Conservation (phyloP, 2,329 filamentous ascomycete genomes). For the Trematosphaeria pertusa region DNA sequence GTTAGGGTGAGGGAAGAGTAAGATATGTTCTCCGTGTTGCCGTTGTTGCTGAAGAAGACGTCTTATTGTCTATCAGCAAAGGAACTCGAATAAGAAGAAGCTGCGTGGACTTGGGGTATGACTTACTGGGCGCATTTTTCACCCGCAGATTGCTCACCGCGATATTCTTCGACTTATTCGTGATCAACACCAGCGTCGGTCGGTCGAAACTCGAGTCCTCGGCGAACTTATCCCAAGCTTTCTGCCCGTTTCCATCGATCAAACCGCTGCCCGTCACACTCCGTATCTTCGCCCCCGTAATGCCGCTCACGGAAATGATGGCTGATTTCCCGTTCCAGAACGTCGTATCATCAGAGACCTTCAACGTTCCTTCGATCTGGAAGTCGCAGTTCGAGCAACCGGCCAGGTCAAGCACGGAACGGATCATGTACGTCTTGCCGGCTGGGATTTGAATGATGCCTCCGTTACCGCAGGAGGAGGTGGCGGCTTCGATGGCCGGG, state of each 20-base stretch:
- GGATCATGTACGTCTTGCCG: slow-evolving; percentile 51
- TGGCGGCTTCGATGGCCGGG: slow-evolving; percentile 53
- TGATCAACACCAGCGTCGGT: slow-evolving; percentile 25
- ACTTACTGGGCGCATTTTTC: slow-evolving; percentile 42
- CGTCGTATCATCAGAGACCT: slow-evolving; percentile 13
- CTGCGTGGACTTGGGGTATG: too few relatives aligned
- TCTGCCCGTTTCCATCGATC: slow-evolving; percentile 54
- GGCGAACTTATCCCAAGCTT: slow-evolving; percentile 47
- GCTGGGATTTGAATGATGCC: slow-evolving; percentile 56
- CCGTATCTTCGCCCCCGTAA: slow-evolving; percentile 49
- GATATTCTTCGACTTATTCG: slow-evolving; percentile 44
- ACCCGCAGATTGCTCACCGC: slow-evolving; percentile 47
- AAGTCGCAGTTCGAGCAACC: slow-evolving; percentile 54
- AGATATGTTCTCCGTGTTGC: slow-evolving; percentile 42
- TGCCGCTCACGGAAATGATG: slow-evolving; percentile 35
- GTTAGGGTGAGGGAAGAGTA: slow-evolving; percentile 50
- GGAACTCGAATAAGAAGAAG: too few relatives aligned
- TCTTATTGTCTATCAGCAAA: neutral
- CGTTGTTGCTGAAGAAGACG: slow-evolving; percentile 53
- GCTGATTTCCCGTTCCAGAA: slow-evolving; percentile 5
- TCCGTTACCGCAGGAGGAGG: slow-evolving; percentile 51
- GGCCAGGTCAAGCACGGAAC: slow-evolving; percentile 50
- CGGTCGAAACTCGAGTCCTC: slow-evolving; percentile 27
- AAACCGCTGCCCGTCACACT: slow-evolving; percentile 52
- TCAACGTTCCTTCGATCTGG: slow-evolving; percentile 55